Conservation (phyloP, 345 rosid species). For the Dipteronia sinensis region DNA sequence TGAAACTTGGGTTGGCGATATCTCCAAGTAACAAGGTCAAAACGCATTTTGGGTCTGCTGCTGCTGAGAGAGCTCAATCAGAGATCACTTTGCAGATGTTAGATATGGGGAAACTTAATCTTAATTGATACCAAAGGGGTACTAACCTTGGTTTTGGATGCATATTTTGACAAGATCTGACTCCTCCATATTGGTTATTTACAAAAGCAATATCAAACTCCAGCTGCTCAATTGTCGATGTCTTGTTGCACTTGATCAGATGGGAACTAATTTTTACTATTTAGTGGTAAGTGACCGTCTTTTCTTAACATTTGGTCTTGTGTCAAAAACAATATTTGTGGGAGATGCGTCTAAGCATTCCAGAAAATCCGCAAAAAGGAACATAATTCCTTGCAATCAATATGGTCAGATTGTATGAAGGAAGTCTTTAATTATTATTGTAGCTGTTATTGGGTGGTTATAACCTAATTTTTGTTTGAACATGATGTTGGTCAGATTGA, state of each 20-base stretch:
- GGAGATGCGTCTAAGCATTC: background rate
- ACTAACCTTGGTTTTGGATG: background rate
- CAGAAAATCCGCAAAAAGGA: background rate
- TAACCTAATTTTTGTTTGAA: too few relatives aligned
- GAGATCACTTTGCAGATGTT: conserved; percentile 53
- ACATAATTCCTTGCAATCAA: background rate
- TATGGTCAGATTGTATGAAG: background rate
- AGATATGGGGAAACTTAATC: conserved; percentile 56
- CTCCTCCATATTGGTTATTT: background rate
- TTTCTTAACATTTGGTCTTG: background rate
- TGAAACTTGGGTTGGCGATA: conserved; percentile 41
- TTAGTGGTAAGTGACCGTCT: background rate
- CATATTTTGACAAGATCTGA: background rate
- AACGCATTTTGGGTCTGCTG: conserved; percentile 36
- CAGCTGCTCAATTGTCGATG: conserved; percentile 2
- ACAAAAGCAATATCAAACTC: background rate
- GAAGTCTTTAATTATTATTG: background rate
- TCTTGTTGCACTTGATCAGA: background rate
- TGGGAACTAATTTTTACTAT: background rate
- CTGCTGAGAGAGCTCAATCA: conserved; percentile 32
- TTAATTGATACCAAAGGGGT: conserved; percentile 37
- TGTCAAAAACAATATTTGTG: background rate
- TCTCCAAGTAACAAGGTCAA: conserved; percentile 31
- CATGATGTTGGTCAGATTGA: background rate
- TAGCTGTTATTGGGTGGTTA: background rate